Conservation (phyloP, 805 yeast genomes). For the Starmerella stigmatis region DNA sequence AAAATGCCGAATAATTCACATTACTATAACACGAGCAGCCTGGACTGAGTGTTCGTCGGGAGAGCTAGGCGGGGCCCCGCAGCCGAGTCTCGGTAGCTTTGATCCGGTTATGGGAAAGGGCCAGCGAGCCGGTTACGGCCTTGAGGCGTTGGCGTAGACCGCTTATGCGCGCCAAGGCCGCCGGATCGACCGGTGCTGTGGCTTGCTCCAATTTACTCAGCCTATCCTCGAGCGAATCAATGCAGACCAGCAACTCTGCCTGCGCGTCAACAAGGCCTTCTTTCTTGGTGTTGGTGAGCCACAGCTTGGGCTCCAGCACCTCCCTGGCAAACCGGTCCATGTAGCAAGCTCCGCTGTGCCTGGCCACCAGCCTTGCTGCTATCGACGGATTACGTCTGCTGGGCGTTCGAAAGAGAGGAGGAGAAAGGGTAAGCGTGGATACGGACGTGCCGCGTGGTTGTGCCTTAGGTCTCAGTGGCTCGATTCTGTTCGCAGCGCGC, state of each 20-base stretch:
- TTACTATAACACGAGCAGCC: too few species aligned
- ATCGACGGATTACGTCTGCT: too few species aligned
- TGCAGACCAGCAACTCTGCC: constrained; percentile 9
- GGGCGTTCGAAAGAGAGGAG: too few species aligned
- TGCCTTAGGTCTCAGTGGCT: too few species aligned
- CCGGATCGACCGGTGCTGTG: constrained; percentile 5
- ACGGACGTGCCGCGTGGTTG: too few species aligned
- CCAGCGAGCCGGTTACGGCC: background rate
- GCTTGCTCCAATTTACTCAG: constrained; percentile 3
- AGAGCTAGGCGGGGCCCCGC: too few species aligned
- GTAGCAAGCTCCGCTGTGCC: background rate
- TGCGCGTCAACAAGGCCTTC: constrained; percentile 15
- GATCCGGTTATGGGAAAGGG: constrained; percentile 1
- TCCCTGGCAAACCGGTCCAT: constrained; percentile 18
- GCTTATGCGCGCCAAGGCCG: background rate
- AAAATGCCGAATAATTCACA: too few species aligned
- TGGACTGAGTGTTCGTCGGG: too few species aligned
- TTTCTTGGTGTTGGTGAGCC: constrained; percentile 12
- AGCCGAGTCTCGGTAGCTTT: background rate
- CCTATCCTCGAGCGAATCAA: constrained; percentile 13
- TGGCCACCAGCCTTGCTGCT: background rate
- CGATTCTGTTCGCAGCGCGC: too few species aligned
- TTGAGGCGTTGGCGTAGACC: constrained; percentile 4
- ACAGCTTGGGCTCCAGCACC: constrained; percentile 14
- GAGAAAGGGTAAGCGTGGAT: too few species aligned